Evolutionary conservation across 768 basidiomycete genomes (phyloP).

Genomic region (Hericium coralloides): DNA sequence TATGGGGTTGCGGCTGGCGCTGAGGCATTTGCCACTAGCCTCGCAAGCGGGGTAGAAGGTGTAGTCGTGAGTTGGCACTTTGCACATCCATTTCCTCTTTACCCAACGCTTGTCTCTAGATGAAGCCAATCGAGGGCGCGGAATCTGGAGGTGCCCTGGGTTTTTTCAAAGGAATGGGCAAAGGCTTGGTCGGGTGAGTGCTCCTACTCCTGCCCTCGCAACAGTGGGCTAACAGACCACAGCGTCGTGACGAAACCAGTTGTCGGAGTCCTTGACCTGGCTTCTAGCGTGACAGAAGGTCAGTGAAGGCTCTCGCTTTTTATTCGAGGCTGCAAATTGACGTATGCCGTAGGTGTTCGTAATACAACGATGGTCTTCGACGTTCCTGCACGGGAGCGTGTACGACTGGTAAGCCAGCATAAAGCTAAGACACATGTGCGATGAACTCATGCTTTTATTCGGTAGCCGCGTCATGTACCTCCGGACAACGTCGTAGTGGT

Average conservation of each 20-base stretch:
- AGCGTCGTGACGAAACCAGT: slow-evolving; percentile 95
- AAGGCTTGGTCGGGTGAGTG: slow-evolving; percentile 85
- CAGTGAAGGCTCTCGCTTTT: slow-evolving; percentile 4
- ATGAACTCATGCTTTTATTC: slow-evolving; percentile 4
- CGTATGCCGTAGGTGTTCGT: slow-evolving; percentile 59
- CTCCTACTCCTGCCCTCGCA: not conserved
- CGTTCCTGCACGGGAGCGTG: slow-evolving; percentile 79
- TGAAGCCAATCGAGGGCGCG: slow-evolving; percentile 96
- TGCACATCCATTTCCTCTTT: not conserved
- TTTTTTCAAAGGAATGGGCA: slow-evolving; percentile 97
- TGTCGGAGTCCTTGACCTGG: slow-evolving; percentile 93
- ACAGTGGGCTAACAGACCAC: slow-evolving; percentile 1
- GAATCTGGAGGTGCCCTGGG: slow-evolving; percentile 90
- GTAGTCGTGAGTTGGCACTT: slow-evolving; percentile 53
- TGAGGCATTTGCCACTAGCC: slow-evolving; percentile 86
- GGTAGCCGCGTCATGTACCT: slow-evolving; percentile 76
- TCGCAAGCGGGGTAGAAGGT: slow-evolving; percentile 94
- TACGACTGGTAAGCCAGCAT: slow-evolving; percentile 52
- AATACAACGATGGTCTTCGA: slow-evolving; percentile 99
- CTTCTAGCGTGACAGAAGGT: slow-evolving; percentile 93
- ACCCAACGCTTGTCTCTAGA: slow-evolving; percentile 36
- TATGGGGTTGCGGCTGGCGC: slow-evolving; percentile 96
- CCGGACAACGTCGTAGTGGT: slow-evolving; percentile 84
- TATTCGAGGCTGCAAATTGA: not conserved
- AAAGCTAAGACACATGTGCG: not conserved